phyloP scores from a whole-genome alignment of 2,329 filamentous ascomycete genomes.

The Arthrobotrys sinensis region DNA sequence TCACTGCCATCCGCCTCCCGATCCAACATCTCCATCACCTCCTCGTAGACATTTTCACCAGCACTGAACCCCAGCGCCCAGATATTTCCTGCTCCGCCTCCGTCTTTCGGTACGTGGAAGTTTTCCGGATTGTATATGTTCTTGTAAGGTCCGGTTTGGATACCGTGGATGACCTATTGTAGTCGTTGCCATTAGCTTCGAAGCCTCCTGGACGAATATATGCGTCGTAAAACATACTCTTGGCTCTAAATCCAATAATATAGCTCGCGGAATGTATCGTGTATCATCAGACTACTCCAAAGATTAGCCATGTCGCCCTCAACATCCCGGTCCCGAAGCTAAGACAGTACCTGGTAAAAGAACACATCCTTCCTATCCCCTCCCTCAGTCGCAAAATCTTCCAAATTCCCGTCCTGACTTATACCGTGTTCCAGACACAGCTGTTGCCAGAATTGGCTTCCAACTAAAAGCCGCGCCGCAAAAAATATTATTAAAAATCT shows the following conservation, averaged over 20 bases:
- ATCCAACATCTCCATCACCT: constrained; percentile 99
- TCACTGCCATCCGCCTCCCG: constrained; percentile 98
- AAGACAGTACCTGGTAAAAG: constrained; percentile 81
- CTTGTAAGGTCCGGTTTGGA: constrained; percentile 93
- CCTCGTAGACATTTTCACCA: constrained; percentile 85
- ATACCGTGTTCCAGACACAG: constrained; percentile 98
- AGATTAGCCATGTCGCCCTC: constrained; percentile 30
- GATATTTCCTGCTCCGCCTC: constrained; percentile 94
- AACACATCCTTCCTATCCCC: constrained; percentile 99
- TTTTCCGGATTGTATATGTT: constrained; percentile 99
- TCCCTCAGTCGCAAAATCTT: constrained; percentile 97
- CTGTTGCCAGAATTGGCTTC: constrained; percentile 99
- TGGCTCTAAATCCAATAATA: constrained; percentile 94
- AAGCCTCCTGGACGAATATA: not conserved
- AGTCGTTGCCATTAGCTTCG: constrained; percentile 11
- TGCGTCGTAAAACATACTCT: constrained; percentile 73
- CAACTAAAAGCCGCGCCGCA: constrained; percentile 74
- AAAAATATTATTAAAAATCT: not conserved
- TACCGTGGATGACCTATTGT: constrained; percentile 83
- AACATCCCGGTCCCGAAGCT: not conserved
- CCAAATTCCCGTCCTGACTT: constrained; percentile 94
- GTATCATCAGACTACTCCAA: constrained; percentile 87
- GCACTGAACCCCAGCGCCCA: constrained; percentile 98
- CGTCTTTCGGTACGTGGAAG: constrained; percentile 96
- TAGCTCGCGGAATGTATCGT: constrained; percentile 95